A percentile compares a stretch with the other conserved stretches of the same genome.
These are phyloP conservation scores for Penicillium glabrum DNA, from an alignment of 2,329 filamentous ascomycete genomes.

Conservation along the genomic window DNA sequence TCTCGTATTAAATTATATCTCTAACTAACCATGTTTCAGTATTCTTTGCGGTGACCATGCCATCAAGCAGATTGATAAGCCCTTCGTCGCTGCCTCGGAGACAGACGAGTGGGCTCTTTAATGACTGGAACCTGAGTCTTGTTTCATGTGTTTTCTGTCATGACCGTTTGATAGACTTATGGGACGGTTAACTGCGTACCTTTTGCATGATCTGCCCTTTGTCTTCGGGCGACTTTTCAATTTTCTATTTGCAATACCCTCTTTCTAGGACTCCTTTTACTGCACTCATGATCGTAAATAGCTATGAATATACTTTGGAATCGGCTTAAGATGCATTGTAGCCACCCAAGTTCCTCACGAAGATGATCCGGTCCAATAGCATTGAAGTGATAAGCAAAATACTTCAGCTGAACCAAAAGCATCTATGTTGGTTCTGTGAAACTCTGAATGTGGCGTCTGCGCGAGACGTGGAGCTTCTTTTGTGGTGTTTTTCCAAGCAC, in stretches of 20 bases:
- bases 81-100: slow-evolving; percentile 75
- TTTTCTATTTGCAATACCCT: slow-evolving; percentile 1
- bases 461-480: slow-evolving; percentile 1
- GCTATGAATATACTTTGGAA: neutral
- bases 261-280: neutral
- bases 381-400: neutral
- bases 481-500: neutral
- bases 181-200: neutral
- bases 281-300: neutral
- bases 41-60: slow-evolving; percentile 93
- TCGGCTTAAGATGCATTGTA: neutral
- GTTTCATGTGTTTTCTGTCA: neutral
- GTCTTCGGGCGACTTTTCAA: neutral
- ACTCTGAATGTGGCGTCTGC: neutral
- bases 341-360: neutral
- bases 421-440: neutral
- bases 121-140: slow-evolving; percentile 7
- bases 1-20: neutral
- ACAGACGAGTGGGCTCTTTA: slow-evolving; percentile 79
- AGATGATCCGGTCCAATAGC: neutral
- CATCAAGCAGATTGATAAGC: slow-evolving; percentile 90
- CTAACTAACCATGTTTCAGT: slow-evolving; percentile 49
- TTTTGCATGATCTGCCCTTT: neutral
- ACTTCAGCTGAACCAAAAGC: neutral
- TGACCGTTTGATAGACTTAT: neutral